phyloP scores from a whole-genome alignment of 2,329 filamentous ascomycete species.

The Neonectria hederae region DNA sequence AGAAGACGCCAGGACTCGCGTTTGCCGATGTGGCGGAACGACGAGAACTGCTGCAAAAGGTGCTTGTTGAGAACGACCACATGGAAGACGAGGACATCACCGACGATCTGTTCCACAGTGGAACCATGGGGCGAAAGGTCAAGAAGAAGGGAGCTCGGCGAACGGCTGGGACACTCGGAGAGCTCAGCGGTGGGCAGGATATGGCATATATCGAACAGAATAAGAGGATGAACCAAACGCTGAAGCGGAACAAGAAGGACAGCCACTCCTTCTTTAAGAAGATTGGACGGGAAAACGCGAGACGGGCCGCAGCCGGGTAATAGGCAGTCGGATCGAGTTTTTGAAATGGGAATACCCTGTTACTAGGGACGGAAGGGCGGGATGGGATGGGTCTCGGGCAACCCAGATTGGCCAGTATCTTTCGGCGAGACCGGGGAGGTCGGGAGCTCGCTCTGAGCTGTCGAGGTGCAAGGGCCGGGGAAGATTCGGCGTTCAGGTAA shows the following conservation, averaged over 20 bases:
- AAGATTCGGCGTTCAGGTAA: constrained; percentile 40
- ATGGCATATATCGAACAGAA: constrained; percentile 97
- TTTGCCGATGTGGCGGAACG: constrained; percentile 83
- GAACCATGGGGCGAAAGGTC: constrained; percentile 57
- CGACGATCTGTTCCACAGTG: constrained; percentile 53
- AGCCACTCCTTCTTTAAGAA: constrained; percentile 55
- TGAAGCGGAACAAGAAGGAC: constrained; percentile 53
- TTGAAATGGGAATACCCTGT: constrained; percentile 2
- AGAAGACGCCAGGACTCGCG: constrained; percentile 80
- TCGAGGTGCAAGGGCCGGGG: constrained; percentile 25
- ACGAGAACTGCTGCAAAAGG: constrained; percentile 86
- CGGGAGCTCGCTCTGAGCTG: constrained; percentile 15
- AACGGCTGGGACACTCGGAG: constrained; percentile 85
- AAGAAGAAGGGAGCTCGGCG: constrained; percentile 73
- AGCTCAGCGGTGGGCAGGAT: constrained; percentile 89
- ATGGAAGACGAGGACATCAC: constrained; percentile 75
- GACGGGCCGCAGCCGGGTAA: constrained; percentile 47
- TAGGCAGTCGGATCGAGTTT: background rate
- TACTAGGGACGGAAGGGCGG: background rate
- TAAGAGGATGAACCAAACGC: constrained; percentile 68
- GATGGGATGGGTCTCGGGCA: constrained; percentile 1
- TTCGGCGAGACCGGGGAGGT: constrained; percentile 13
- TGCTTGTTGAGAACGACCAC: constrained; percentile 86
- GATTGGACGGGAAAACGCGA: constrained; percentile 53
- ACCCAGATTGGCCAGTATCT: constrained; percentile 18